phyloP scores from a whole-genome alignment of 352 stramenopile genomes.

The Aphanomyces cochlioides region DNA sequence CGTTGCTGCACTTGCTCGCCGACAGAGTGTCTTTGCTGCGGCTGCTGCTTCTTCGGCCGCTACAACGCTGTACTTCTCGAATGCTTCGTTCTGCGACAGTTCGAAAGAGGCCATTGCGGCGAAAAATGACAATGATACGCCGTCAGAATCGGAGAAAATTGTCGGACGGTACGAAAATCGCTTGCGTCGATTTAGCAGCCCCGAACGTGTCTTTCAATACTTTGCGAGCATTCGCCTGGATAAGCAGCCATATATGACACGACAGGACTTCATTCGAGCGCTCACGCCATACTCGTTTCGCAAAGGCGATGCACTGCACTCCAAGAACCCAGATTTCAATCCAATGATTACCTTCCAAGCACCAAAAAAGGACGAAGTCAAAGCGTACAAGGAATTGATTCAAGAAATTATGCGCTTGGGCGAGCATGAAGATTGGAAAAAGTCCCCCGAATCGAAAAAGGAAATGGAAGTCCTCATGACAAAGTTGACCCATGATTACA shows the following conservation, averaged over 20 bases:
- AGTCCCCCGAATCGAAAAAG: constrained; percentile 36
- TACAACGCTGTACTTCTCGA: background rate
- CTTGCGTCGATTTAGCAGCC: constrained; percentile 74
- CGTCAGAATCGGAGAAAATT: constrained; percentile 48
- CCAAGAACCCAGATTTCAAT: constrained; percentile 84
- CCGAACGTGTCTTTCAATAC: constrained; percentile 88
- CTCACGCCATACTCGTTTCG: constrained; percentile 82
- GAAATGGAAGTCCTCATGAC: constrained; percentile 48
- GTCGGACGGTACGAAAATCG: constrained; percentile 88
- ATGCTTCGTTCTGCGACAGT: constrained; percentile 1
- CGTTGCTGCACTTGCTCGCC: background rate
- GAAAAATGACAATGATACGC: background rate
- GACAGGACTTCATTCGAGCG: constrained; percentile 70
- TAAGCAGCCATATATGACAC: constrained; percentile 79
- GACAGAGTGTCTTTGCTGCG: background rate
- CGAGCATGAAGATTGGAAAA: constrained; percentile 23
- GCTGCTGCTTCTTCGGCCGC: background rate
- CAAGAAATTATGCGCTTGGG: constrained; percentile 58
- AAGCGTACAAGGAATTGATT: constrained; percentile 52
- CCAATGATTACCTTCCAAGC: constrained; percentile 51
- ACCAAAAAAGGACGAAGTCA: constrained; percentile 40
- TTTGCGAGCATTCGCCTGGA: constrained; percentile 84
- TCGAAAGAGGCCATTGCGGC: background rate
- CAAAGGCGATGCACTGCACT: constrained; percentile 59
- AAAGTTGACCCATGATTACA: constrained; percentile 8